Base-by-base conservation (phyloP, 2,329 filamentous ascomycete species). In the Hymenoscyphus occultus region DNA sequence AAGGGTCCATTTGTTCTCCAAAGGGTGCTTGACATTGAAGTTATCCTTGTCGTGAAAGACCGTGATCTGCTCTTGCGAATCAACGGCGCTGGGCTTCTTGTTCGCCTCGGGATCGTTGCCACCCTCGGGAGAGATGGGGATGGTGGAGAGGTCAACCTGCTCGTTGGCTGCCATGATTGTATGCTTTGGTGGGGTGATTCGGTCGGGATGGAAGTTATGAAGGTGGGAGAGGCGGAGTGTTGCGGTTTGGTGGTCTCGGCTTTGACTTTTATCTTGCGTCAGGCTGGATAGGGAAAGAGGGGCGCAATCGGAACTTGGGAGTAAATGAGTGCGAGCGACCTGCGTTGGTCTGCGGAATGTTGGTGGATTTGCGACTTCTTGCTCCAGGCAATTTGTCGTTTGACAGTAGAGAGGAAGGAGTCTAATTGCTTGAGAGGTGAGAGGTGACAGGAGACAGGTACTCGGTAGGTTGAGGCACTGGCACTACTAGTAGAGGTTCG, bases 11-110 rank as follows among this genome's bases (percentile, higher is more conserved):
- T 91, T 90, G 84, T 97, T 91, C 86, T 96, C 93, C 67, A 99
- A 86, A 71, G 93, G 94, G 79, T 99, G 95, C 86, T 98, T 99
- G 80, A 99, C 95, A 75, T 96, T 99, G 86, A 99, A 99, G 84
- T 99, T 97, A 71, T 97, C 91, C 73, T 95, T 90, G 81, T 98
- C 93, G 78, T 99, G 93, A 83, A 99, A 99, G 73, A 99, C 94
- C 58, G 95, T 99, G 74, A 97, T 84, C 61, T 90, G 83, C 76
- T 93, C 89, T 70, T 79, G 79, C 70, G 82, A 80, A 62, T 78
- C 78, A 63, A 83, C 82, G 63, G 76, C 74, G 65, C 78, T 78
- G 63, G 81, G 79, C 76, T 72, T 80, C 78, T 67, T 71, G 82
- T 70, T 72, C 60, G 73, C 72, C 35, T 71, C 81, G 64, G 82